Evolutionary conservation across 1,139 yeast species (phyloP), one percentile per base, ranked within the genome.

Genomic region (Sugiyamaella pinicola): DNA sequence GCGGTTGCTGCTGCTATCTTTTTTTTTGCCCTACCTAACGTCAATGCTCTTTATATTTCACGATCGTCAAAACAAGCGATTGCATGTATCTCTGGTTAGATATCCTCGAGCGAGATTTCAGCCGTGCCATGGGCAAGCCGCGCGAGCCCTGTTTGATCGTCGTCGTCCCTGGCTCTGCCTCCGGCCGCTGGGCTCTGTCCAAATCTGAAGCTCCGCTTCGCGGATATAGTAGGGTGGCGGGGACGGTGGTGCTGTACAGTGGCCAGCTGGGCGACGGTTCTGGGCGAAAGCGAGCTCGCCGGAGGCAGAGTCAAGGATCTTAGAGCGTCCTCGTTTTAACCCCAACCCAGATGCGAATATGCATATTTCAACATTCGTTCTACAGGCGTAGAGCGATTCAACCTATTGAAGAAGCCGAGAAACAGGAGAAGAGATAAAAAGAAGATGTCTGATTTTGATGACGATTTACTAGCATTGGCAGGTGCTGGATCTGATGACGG

Each of bases 391-490:
- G n/a, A n/a, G n/a, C n/a, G n/a, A n/a, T n/a, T n/a, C n/a, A n/a
- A n/a, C n/a, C n/a, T n/a, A n/a, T n/a, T n/a, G n/a, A n/a, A n/a
- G n/a, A n/a, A n/a, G n/a, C n/a, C n/a, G n/a, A n/a, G n/a, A n/a
- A n/a, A n/a, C n/a, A n/a, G 34, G 34, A 9, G 12, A 13, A 35
- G 22, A 19, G 35, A 18, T 13, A 29, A 29, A 42, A 10, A n/a
- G 24, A 18, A 31, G n/a, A 66, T 66, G 69, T 64, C 70, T 26
- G 69, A 68, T 41, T 43, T 61, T 24, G 73, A 69, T 54, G 96
- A 89, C 67, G 96, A 89, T 77, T 81, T 89, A 71, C 79, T 90
- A 68, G 96, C 96, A 6, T 79, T 90, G 61, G 97, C 96, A 34
- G 96, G 95, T 54, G 88, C 84, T 31, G 87, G 79, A 3, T 51